phyloP scores from a whole-genome alignment of 371 early-diverging fungal species.

The Mortierella sp. region DNA sequence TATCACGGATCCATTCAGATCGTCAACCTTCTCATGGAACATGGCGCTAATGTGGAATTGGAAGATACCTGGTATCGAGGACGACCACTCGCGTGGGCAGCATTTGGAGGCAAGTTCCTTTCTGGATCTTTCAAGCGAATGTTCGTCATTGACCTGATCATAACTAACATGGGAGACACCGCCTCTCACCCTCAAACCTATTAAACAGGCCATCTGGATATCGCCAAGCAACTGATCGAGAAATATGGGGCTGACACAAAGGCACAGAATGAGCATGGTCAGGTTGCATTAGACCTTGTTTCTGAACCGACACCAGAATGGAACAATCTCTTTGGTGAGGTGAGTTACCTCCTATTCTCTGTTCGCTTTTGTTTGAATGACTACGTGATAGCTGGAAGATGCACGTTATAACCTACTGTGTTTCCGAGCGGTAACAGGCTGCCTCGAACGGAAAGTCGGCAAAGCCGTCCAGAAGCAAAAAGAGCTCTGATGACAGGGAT shows the following conservation, averaged over 20 bases:
- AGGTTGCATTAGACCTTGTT: conserved; percentile 78
- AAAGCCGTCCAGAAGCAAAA: conserved; percentile 20
- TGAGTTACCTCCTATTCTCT: conserved; percentile 1
- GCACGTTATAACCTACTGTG: no score
- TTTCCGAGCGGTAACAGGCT: no score
- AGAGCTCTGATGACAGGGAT: conserved; percentile 22
- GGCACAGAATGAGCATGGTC: conserved; percentile 75
- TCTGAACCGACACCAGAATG: conserved; percentile 71
- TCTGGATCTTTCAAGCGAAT: no score
- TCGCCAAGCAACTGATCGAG: conserved; percentile 67
- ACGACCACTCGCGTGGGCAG: conserved; percentile 93
- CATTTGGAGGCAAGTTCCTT: conserved; percentile 72
- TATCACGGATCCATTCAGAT: conserved; percentile 82
- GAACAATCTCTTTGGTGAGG: conserved; percentile 56
- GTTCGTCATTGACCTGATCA: background rate
- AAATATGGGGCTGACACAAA: conserved; percentile 72
- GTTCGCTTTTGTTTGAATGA: background rate
- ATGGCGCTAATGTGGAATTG: conserved; percentile 84
- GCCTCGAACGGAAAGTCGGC: conserved; percentile 11
- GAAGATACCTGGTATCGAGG: conserved; percentile 88
- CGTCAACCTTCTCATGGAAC: conserved; percentile 70
- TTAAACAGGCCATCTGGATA: conserved; percentile 54
- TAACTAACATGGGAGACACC: no score
- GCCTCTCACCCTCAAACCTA: no score
- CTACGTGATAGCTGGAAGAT: no score